Conservation (phyloP, 78 protist species). For the Dictyostelium purpureum region DNA sequence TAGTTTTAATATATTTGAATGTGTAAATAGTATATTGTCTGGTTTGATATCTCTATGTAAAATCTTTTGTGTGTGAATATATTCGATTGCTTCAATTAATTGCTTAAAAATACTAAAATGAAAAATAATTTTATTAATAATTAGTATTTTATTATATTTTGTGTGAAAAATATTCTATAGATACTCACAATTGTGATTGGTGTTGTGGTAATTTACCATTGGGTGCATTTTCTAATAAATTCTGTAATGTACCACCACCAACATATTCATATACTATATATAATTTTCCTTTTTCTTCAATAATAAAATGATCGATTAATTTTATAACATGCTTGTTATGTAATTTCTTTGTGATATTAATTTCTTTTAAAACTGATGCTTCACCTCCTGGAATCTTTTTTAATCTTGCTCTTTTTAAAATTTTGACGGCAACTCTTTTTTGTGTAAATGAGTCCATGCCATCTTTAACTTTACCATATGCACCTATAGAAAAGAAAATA, state of each 20-base stretch:
- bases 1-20: slow-evolving; percentile 48
- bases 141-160: not conserved
- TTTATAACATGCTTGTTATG: slow-evolving; percentile 69
- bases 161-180: not conserved
- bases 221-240: slow-evolving; percentile 42
- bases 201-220: slow-evolving; percentile 27
- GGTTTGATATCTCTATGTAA: slow-evolving; percentile 88
- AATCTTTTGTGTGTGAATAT: slow-evolving; percentile 82
- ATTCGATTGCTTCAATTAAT: slow-evolving; percentile 76
- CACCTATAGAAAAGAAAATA: not conserved
- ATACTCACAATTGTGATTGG: slow-evolving; percentile 47
- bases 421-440: slow-evolving; percentile 83
- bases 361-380: slow-evolving; percentile 67
- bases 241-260: slow-evolving; percentile 83
- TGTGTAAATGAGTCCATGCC: slow-evolving; percentile 75
- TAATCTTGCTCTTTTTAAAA: slow-evolving; percentile 47
- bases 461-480: slow-evolving; percentile 86
- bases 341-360: slow-evolving; percentile 53
- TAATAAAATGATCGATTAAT: slow-evolving; percentile 65
- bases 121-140: not conserved
- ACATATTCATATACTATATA: slow-evolving; percentile 82
- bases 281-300: slow-evolving; percentile 77
- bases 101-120: slow-evolving; percentile 54
- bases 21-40: slow-evolving; percentile 75
- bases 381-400: slow-evolving; percentile 83